Evolutionary conservation across 148 eudicot species (phyloP).

Genomic region (Arctostaphylos glauca): DNA sequence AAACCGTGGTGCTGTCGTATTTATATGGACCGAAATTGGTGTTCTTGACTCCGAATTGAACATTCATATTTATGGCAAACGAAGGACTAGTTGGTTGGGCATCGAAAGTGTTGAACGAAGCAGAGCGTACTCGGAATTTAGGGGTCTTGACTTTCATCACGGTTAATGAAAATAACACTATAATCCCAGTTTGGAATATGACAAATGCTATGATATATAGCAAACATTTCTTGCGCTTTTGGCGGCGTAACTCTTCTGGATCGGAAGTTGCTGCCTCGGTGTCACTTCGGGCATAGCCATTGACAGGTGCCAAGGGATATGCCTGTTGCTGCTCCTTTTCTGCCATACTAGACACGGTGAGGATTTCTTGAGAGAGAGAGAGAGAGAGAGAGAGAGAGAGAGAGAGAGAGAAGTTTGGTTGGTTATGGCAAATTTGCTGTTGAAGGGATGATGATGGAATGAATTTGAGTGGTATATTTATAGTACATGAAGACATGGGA

Average conservation of each 20-base stretch:
- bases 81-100: neutral
- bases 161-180: neutral
- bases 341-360: neutral
- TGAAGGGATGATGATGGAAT: neutral
- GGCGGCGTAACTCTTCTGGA: neutral
- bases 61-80: conserved; percentile 6
- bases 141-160: conserved; percentile 12
- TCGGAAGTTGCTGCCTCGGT: neutral
- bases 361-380: neutral
- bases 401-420: neutral
- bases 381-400: neutral
- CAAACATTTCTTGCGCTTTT: neutral
- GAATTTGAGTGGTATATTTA: neutral
- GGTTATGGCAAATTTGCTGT: neutral
- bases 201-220: neutral
- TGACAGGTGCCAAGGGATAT: neutral
- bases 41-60: conserved; percentile 22
- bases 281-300: neutral
- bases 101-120: neutral
- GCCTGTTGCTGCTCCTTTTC: neutral
- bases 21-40: conserved; percentile 11
- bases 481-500: neutral
- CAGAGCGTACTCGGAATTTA: neutral
- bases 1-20: too few species aligned
- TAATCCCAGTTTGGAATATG: neutral